A percentile compares a stretch with the other conserved stretches of the same genome.
These are phyloP conservation scores for Penicillium soppii DNA, from an alignment of 495 filamentous ascomycete genomes.

Conservation along the genomic window DNA sequence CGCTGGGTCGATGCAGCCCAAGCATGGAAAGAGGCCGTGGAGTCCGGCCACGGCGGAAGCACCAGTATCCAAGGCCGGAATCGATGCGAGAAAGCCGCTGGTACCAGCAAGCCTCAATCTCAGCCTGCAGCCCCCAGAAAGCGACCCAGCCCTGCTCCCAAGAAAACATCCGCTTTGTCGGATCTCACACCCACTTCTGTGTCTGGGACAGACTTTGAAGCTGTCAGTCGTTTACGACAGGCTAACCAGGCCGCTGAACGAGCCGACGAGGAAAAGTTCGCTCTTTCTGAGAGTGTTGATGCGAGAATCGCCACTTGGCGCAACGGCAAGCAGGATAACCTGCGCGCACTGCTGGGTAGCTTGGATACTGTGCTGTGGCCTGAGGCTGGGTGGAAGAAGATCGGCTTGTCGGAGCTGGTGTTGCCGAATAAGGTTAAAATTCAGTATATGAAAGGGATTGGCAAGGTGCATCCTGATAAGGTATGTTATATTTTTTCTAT, in stretches of 20 bases:
- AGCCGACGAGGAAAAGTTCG: slow-evolving; percentile 89
- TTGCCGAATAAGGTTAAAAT: slow-evolving; percentile 92
- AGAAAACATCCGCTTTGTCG: slow-evolving; percentile 48
- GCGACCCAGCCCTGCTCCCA: slow-evolving; percentile 34
- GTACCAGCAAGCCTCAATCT: slow-evolving; percentile 49
- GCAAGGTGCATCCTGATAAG: slow-evolving; percentile 98
- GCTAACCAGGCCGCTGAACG: slow-evolving; percentile 81
- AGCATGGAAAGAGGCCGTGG: slow-evolving; percentile 79
- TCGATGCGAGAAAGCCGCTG: slow-evolving; percentile 82
- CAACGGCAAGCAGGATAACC: slow-evolving; percentile 85
- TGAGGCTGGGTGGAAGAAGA: slow-evolving; percentile 92
- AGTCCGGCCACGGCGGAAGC: slow-evolving; percentile 77
- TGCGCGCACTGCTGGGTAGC: slow-evolving; percentile 84
- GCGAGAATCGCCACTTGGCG: slow-evolving; percentile 75
- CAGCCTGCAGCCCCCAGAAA: slow-evolving; percentile 37
- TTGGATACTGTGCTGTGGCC: slow-evolving; percentile 90
- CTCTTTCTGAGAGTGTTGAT: slow-evolving; percentile 80
- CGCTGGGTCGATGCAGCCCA: slow-evolving; percentile 81
- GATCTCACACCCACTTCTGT: slow-evolving; percentile 35
- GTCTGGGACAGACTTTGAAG: slow-evolving; percentile 42
- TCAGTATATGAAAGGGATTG: slow-evolving; percentile 98
- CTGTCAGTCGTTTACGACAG: slow-evolving; percentile 74
- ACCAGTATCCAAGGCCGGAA: slow-evolving; percentile 83
- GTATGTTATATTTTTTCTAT: slow-evolving; percentile 49
- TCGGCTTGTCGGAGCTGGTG: slow-evolving; percentile 87